phyloP scores from a whole-genome alignment of 176 grass and related monocot species.

The Bonia amplexicaulis region DNA sequence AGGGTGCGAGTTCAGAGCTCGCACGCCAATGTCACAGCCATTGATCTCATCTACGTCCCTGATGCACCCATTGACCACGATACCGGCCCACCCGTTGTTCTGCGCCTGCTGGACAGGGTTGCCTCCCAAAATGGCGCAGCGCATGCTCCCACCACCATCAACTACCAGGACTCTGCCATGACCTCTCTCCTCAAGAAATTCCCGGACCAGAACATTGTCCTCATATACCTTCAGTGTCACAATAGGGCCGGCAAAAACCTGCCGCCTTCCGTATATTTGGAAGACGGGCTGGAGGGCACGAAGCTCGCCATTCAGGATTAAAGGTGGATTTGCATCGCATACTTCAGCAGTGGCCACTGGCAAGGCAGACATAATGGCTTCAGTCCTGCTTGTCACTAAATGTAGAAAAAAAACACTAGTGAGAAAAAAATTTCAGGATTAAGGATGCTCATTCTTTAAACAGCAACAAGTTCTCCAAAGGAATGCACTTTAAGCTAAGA shows the following conservation, averaged over 20 bases:
- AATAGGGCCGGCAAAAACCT: conserved; percentile 62
- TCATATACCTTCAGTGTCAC: conserved; percentile 89
- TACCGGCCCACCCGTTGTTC: conserved; percentile 84
- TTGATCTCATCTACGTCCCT: conserved; percentile 90
- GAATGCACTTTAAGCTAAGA: neutral
- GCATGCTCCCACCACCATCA: conserved; percentile 71
- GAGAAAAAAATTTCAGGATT: neutral
- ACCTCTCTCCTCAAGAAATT: conserved; percentile 75
- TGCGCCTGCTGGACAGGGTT: conserved; percentile 83
- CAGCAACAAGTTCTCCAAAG: neutral
- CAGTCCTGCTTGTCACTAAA: neutral
- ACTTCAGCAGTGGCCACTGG: conserved; percentile 71
- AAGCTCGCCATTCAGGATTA: conserved; percentile 62
- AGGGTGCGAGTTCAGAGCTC: conserved; percentile 64
- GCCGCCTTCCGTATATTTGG: conserved; percentile 63
- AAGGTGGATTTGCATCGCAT: conserved; percentile 61
- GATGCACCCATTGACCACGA: conserved; percentile 81
- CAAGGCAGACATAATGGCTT: conserved; percentile 48
- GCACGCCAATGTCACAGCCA: conserved; percentile 75
- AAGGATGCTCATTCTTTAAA: neutral
- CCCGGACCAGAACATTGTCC: conserved; percentile 77
- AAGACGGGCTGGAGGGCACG: conserved; percentile 71
- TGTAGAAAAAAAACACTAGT: neutral
- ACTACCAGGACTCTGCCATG: conserved; percentile 68
- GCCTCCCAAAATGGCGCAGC: conserved; percentile 71